phyloP scores from a whole-genome alignment of 2,329 filamentous ascomycete genomes.

The Pseudogymnoascus sp. region DNA sequence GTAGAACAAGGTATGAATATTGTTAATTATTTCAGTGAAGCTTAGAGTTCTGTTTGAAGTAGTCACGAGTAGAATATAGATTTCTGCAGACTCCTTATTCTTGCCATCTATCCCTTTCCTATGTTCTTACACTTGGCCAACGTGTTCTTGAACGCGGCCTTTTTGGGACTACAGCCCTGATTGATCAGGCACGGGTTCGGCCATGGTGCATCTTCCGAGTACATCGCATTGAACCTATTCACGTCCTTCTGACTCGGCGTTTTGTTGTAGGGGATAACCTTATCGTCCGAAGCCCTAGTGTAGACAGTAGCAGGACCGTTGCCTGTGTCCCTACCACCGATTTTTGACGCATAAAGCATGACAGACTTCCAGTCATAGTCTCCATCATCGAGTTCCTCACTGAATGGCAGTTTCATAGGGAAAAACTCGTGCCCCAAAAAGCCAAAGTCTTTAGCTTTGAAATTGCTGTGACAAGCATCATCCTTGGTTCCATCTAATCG shows the following conservation, averaged over 20 bases:
- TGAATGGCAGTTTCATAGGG: neutral
- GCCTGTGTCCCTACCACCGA: neutral
- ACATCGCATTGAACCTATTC: conserved; percentile 7
- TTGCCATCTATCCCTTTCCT: neutral
- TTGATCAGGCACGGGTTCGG: conserved; percentile 10
- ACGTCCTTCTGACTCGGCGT: conserved; percentile 6
- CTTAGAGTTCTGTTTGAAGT: neutral
- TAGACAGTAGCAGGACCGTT: neutral
- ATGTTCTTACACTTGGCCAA: conserved; percentile 9
- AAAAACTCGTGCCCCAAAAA: neutral
- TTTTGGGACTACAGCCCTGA: neutral
- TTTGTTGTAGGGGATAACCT: neutral
- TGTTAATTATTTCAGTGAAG: neutral
- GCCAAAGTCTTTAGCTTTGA: neutral
- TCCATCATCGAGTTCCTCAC: neutral
- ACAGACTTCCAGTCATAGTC: conserved; percentile 9
- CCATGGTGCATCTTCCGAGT: neutral
- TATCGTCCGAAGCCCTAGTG: neutral
- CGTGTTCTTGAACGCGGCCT: neutral
- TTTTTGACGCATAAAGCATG: conserved; percentile 8
- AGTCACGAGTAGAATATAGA: neutral
- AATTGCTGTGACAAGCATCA: neutral
- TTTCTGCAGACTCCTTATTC: neutral
- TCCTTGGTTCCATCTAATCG: neutral
- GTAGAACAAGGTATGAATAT: neutral